Evolutionary conservation across 108 stramenopile genomes (phyloP).

Genomic region (Skeletonema costatum): DNA sequence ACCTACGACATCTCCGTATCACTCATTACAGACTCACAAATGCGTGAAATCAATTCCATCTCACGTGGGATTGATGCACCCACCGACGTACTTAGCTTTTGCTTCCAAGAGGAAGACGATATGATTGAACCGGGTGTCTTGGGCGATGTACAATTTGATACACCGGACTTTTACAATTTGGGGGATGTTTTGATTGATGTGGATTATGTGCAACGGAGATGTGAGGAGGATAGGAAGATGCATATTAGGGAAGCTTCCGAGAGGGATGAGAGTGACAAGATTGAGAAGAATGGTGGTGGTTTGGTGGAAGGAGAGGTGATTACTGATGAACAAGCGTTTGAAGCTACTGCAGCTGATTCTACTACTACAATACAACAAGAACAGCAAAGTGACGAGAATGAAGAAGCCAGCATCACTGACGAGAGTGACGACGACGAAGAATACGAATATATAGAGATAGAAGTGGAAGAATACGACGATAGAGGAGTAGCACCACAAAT

Average conservation of each 20-base stretch:
- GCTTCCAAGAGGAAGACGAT: conserved; percentile 63
- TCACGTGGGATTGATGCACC: conserved; percentile 65
- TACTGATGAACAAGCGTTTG: conserved; percentile 9
- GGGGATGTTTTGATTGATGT: conserved; percentile 93
- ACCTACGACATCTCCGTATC: conserved; percentile 73
- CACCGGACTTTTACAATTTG: conserved; percentile 80
- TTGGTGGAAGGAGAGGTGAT: conserved; percentile 49
- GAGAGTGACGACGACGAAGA: conserved; percentile 33
- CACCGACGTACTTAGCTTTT: conserved; percentile 91
- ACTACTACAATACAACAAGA: neutral
- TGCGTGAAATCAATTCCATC: conserved; percentile 74
- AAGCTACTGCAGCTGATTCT: neutral
- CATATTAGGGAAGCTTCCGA: neutral
- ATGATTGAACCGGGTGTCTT: conserved; percentile 60
- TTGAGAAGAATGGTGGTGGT: conserved; percentile 26
- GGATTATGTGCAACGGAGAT: conserved; percentile 81
- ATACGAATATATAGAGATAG: conserved; percentile 47
- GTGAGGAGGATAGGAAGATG: conserved; percentile 55
- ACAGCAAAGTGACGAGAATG: neutral
- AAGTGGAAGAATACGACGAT: conserved; percentile 74
- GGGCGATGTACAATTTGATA: conserved; percentile 66
- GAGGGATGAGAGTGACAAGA: conserved; percentile 4
- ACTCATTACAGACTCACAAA: conserved; percentile 71
- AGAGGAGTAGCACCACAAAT: conserved; percentile 91
- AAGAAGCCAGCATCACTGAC: conserved; percentile 22